These are phyloP conservation scores for Lactarius hengduanensis DNA, from an alignment of 768 basidiomycete species.

Conservation along the genomic window DNA sequence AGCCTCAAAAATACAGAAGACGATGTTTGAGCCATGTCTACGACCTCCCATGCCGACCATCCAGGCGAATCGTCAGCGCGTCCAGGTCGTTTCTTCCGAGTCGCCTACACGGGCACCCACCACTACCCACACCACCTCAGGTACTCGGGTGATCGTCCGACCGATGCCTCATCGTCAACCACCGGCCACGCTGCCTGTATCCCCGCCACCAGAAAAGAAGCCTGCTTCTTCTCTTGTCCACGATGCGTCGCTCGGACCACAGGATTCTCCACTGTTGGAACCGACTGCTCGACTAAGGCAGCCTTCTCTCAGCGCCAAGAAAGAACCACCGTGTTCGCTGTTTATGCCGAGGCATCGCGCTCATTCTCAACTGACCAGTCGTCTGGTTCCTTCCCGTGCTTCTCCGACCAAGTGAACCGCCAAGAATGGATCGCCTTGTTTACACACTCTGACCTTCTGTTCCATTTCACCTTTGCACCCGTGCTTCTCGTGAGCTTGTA, in stretches of 20 bases:
- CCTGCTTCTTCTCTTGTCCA: slow-evolving; percentile 1
- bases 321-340: slow-evolving; percentile 56
- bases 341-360: slow-evolving; percentile 79
- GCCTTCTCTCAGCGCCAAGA: slow-evolving; percentile 47
- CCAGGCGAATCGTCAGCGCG: slow-evolving; percentile 43
- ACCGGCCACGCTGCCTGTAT: slow-evolving; percentile 18
- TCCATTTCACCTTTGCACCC: slow-evolving; percentile 25
- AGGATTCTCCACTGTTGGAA: slow-evolving; percentile 21
- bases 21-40: slow-evolving; percentile 53
- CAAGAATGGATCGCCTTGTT: slow-evolving; percentile 10
- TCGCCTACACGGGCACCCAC: slow-evolving; percentile 34
- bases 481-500: slow-evolving; percentile 20
- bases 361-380: slow-evolving; percentile 38
- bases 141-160: slow-evolving; percentile 23
- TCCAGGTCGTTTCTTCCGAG: slow-evolving; percentile 17
- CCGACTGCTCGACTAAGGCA: slow-evolving; percentile 39
- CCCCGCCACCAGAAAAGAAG: slow-evolving; percentile 29
- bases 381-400: slow-evolving; percentile 21
- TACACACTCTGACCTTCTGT: slow-evolving; percentile 9
- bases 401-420: slow-evolving; percentile 15
- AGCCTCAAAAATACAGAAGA: slow-evolving; percentile 64
- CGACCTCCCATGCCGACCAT: slow-evolving; percentile 52
- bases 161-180: slow-evolving; percentile 16
- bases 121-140: slow-evolving; percentile 25
- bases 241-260: slow-evolving; percentile 14